Percentiles rank a stretch among this genome's conserved stretches.
Evolutionary conservation across 495 filamentous ascomycete genomes (phyloP).

Genomic region (Aspergillus hancockii): DNA sequence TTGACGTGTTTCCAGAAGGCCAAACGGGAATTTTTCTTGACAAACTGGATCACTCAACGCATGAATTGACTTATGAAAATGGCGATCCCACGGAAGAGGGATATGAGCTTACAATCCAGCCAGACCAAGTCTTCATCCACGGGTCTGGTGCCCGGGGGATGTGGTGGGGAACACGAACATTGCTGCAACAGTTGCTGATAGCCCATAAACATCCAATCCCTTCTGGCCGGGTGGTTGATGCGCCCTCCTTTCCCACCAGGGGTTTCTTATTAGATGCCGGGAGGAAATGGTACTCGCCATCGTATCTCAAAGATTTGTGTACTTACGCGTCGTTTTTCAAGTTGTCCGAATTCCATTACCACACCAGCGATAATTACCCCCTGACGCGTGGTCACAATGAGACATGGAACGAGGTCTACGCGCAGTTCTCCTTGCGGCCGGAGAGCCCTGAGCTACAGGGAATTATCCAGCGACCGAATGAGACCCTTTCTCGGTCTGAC

Average conservation of each 20-base stretch:
- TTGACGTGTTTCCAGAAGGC: constrained; percentile 22
- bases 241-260: constrained; percentile 48
- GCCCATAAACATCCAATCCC: constrained; percentile 26
- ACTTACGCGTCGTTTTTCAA: constrained; percentile 59
- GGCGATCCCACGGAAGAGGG: constrained; percentile 48
- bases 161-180: constrained; percentile 57
- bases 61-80: constrained; percentile 46
- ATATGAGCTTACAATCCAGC: constrained; percentile 41
- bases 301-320: constrained; percentile 57
- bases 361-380: constrained; percentile 58
- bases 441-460: constrained; percentile 39
- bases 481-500: constrained; percentile 47
- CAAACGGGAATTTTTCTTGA: constrained; percentile 38
- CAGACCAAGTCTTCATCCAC: constrained; percentile 33
- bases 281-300: constrained; percentile 55
- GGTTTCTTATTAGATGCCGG: constrained; percentile 58
- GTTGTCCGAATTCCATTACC: constrained; percentile 59
- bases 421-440: constrained; percentile 51
- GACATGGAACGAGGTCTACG: constrained; percentile 52
- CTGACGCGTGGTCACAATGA: constrained; percentile 53
- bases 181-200: constrained; percentile 49
- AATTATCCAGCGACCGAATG: constrained; percentile 48
- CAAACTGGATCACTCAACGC: constrained; percentile 5
- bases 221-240: constrained; percentile 37
- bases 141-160: constrained; percentile 54